These are phyloP conservation scores for Neonectria coccinea DNA, from an alignment of 2,329 filamentous ascomycete species.

Conservation along the genomic window DNA sequence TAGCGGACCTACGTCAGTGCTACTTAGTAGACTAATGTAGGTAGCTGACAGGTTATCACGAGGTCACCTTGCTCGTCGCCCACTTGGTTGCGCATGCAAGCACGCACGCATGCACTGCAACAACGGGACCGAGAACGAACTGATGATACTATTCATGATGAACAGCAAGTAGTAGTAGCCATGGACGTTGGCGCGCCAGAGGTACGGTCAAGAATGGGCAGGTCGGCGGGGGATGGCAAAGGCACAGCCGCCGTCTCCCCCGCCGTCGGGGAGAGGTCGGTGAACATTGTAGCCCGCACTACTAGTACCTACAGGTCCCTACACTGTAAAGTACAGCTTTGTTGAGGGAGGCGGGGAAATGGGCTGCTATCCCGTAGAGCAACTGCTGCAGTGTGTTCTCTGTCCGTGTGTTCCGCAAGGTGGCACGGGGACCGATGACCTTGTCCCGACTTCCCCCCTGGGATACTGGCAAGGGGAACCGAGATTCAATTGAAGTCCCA, in stretches of 20 bases:
- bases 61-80: slow-evolving; percentile 22
- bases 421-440: slow-evolving; percentile 5
- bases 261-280: slow-evolving; percentile 1
- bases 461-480: slow-evolving; percentile 24
- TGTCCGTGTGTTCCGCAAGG: not conserved
- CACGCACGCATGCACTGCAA: slow-evolving; percentile 17
- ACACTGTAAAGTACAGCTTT: not conserved
- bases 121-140: slow-evolving; percentile 5
- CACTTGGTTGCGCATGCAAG: slow-evolving; percentile 13
- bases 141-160: slow-evolving; percentile 5
- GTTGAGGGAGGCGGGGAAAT: not conserved
- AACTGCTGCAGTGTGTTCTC: not conserved
- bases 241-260: slow-evolving; percentile 2
- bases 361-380: not conserved
- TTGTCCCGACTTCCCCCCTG: slow-evolving; percentile 10
- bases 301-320: not conserved
- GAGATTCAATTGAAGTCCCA: slow-evolving; percentile 35
- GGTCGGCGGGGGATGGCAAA: slow-evolving; percentile 2
- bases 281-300: slow-evolving; percentile 1
- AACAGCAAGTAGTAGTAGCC: not conserved
- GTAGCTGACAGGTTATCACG: not conserved
- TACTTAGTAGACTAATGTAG: no score
- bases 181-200: not conserved
- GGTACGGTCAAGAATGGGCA: not conserved
- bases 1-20: slow-evolving; percentile 14